Conservation (phyloP, 345 rosid genomes). For the Heritiera fomes region DNA sequence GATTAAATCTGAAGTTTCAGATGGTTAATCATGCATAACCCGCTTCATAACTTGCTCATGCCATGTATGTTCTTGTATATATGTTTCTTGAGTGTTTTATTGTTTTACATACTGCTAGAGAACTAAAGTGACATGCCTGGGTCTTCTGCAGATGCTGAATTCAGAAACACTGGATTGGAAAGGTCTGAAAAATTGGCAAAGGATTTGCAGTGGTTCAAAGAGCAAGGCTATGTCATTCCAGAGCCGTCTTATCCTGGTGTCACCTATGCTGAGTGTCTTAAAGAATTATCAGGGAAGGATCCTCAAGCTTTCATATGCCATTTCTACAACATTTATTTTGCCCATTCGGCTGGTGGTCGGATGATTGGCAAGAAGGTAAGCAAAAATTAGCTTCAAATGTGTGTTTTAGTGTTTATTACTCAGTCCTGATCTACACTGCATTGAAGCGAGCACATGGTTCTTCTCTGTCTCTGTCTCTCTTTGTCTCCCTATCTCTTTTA, state of each 20-base stretch:
- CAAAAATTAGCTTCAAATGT: background rate
- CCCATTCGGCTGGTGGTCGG: constrained; percentile 95
- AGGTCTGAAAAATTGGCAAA: constrained; percentile 65
- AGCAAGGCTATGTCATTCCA: constrained; percentile 83
- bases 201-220: constrained; percentile 90
- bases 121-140: constrained; percentile 5
- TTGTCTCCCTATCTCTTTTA: background rate
- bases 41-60: background rate
- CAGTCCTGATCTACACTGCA: background rate
- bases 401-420: background rate
- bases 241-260: constrained; percentile 78
- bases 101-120: background rate
- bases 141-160: constrained; percentile 63
- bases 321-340: constrained; percentile 92
- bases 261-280: constrained; percentile 57
- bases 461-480: background rate
- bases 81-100: background rate
- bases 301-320: constrained; percentile 97
- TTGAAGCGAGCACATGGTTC: background rate
- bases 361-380: constrained; percentile 95
- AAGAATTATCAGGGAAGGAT: constrained; percentile 75
- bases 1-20: background rate
- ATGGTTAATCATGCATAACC: background rate
- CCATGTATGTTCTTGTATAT: background rate
- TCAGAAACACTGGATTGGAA: constrained; percentile 84